Conservation (phyloP, 2,329 filamentous ascomycete species). For the Fusarium dimerum region DNA sequence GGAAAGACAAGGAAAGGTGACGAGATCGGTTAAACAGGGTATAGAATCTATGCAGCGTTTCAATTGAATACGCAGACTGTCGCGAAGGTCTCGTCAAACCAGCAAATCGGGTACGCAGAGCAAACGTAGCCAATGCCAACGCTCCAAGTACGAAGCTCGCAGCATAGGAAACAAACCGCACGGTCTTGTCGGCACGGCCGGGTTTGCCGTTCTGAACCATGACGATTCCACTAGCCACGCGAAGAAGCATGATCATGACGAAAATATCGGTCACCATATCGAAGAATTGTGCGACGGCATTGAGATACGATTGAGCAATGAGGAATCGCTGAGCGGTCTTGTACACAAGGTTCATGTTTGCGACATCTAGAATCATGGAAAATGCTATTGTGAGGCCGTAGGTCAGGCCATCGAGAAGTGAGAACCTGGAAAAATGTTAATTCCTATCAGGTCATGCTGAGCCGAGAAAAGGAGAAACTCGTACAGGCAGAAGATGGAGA, state of each 20-base stretch:
- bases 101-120: slow-evolving; percentile 16
- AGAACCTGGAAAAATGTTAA: slow-evolving; percentile 11
- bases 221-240: slow-evolving; percentile 22
- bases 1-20: slow-evolving; percentile 11
- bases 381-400: slow-evolving; percentile 11
- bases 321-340: neutral
- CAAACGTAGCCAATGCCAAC: slow-evolving; percentile 19
- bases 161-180: slow-evolving; percentile 16
- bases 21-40: neutral
- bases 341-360: neutral
- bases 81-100: neutral
- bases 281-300: slow-evolving; percentile 1
- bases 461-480: neutral
- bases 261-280: slow-evolving; percentile 18
- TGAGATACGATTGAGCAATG: slow-evolving; percentile 4
- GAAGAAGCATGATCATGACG: slow-evolving; percentile 26
- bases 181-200: slow-evolving; percentile 7
- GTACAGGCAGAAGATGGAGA: slow-evolving; percentile 28
- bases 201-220: slow-evolving; percentile 11
- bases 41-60: neutral
- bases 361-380: neutral
- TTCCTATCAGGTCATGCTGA: neutral
- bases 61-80: neutral
- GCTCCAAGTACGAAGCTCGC: slow-evolving; percentile 12
- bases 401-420: slow-evolving; percentile 18